Evolutionary conservation across 352 stramenopile species (phyloP).

Genomic region (Pythium phragmitis): DNA sequence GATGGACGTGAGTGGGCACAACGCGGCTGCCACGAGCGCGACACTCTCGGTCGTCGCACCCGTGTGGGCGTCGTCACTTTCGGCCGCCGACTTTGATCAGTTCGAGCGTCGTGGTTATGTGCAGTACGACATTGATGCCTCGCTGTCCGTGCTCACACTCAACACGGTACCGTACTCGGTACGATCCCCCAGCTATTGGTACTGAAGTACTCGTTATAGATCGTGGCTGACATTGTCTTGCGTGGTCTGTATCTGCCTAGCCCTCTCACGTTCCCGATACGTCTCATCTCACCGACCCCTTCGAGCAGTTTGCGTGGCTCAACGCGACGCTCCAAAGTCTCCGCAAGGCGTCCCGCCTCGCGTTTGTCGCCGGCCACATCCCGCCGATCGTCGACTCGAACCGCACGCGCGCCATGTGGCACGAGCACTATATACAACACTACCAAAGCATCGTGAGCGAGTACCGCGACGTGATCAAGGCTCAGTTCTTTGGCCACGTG

Average conservation of each 20-base stretch:
- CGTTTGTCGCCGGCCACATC: constrained; percentile 91
- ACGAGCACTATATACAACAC: constrained; percentile 72
- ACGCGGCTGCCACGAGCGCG: constrained; percentile 44
- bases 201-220: too few relatives aligned
- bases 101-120: constrained; percentile 67
- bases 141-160: constrained; percentile 65
- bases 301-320: constrained; percentile 90
- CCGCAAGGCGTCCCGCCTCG: constrained; percentile 40
- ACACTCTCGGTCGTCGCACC: constrained; percentile 51
- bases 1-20: constrained; percentile 71
- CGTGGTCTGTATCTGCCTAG: constrained; percentile 26
- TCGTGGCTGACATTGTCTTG: not conserved
- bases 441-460: constrained; percentile 78
- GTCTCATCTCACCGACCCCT: constrained; percentile 70
- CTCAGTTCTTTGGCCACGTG: constrained; percentile 91
- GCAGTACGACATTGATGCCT: constrained; percentile 59
- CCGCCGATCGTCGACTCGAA: constrained; percentile 89
- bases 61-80: constrained; percentile 56
- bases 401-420: constrained; percentile 79
- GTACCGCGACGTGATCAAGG: constrained; percentile 70
- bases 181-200: not conserved
- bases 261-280: constrained; percentile 77
- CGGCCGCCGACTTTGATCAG: constrained; percentile 43
- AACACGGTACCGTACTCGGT: constrained; percentile 86
- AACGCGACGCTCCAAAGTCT: constrained; percentile 64